Conservation (phyloP, 2,329 filamentous ascomycete species). For the Exophiala viscosa region DNA sequence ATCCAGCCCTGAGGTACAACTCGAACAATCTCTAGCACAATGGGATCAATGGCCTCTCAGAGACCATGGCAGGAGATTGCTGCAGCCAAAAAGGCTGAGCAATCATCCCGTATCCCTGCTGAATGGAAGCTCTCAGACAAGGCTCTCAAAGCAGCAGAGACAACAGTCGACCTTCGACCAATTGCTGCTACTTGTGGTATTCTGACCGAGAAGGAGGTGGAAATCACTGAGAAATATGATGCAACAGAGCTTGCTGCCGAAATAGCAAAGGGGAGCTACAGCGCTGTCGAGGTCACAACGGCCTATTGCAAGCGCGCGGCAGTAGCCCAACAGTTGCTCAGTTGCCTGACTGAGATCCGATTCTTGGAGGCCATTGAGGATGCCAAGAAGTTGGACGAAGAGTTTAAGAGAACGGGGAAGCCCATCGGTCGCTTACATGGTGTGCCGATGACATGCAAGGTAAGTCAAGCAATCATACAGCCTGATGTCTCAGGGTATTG, state of each 20-base stretch:
- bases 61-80: constrained; percentile 9
- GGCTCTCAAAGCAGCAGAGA: constrained; percentile 26
- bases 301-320: constrained; percentile 52
- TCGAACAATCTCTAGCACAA: no score
- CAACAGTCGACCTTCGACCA: constrained; percentile 28
- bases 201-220: constrained; percentile 49
- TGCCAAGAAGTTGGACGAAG: constrained; percentile 36
- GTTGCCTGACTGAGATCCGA: constrained; percentile 37
- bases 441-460: constrained; percentile 37
- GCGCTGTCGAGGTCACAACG: constrained; percentile 45
- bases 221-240: constrained; percentile 53
- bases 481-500: background rate
- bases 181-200: constrained; percentile 33
- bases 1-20: no score
- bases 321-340: constrained; percentile 30
- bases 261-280: constrained; percentile 36
- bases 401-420: constrained; percentile 30
- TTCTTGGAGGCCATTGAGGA: constrained; percentile 36
- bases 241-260: constrained; percentile 36
- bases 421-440: constrained; percentile 38
- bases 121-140: constrained; percentile 33
- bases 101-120: constrained; percentile 32
- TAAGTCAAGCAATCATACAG: background rate
- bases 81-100: constrained; percentile 31
- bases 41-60: no score